Base-by-base conservation (phyloP, 768 basidiomycete species). In the Auricularia auricula-judae region DNA sequence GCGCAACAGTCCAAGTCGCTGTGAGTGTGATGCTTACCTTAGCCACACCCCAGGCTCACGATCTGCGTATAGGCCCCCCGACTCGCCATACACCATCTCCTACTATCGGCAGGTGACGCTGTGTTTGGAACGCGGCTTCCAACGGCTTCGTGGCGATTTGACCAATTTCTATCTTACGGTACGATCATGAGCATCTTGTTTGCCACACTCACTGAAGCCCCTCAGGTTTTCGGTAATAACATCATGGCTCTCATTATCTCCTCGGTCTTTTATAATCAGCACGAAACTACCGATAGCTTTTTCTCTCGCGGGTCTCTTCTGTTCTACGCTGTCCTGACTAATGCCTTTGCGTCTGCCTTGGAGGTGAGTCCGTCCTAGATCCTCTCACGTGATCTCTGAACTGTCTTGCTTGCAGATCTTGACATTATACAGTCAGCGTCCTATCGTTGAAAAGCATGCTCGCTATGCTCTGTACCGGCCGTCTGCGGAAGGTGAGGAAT, bases 101-200 rank as follows among this genome's bases (percentile, higher is more conserved):
- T 76, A 79, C 51, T 74, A 71, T 1, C 76, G 74, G 68, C 82
- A 84, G 67, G 70, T 82, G 63, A 70, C 74, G 29, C 72, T 80
- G 4, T 81, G 80, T 63, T 75, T 83, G 64, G 66, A 67, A 3
- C 75, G 83, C 34, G 79, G 80, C 2, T 78, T 77, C 71, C 78
- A 78, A 71, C 74, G 82, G 64, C 70, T 82, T 21, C 72, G 69
- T 36, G 81, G 78, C 11, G 81, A 83, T 67, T 64, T 73, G 51
- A 63, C 67, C 11, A 69, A 71, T 34, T 59, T 59, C 29, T 59
- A 59, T 23, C 11, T 59, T 29, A 59, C 56, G 56, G 56, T 59
- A 29, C 23, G 56, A 4, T 18, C 53, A 10, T 29, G 4, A 1
- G 10, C 39, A n/a, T 29, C 29, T 29, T 29, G 29, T 29, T 29